Evolutionary conservation across 352 stramenopile genomes (phyloP).

Genomic region (Phytopythium litorale): DNA sequence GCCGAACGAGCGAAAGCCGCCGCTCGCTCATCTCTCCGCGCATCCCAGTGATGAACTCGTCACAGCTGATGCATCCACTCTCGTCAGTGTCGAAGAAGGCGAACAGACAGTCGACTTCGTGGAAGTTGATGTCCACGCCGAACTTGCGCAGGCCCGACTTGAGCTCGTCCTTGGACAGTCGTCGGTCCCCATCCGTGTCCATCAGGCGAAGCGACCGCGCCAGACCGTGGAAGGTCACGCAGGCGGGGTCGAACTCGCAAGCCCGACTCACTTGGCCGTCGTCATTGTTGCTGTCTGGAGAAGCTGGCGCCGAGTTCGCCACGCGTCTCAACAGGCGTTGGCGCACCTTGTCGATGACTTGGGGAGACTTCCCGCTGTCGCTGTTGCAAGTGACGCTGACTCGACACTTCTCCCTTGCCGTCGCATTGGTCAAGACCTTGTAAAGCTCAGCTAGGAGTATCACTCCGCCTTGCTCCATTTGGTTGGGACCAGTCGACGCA

Average conservation of each 20-base stretch:
- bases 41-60: constrained; percentile 65
- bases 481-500: constrained; percentile 10
- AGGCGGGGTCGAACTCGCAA: background rate
- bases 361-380: constrained; percentile 10
- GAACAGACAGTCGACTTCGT: constrained; percentile 69
- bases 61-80: constrained; percentile 60
- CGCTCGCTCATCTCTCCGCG: constrained; percentile 39
- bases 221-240: constrained; percentile 30
- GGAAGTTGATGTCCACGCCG: constrained; percentile 56
- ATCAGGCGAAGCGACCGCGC: constrained; percentile 35
- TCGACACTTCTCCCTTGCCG: background rate
- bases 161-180: constrained; percentile 57
- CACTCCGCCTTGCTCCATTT: constrained; percentile 8
- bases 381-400: background rate
- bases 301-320: background rate
- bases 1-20: constrained; percentile 50
- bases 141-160: constrained; percentile 47
- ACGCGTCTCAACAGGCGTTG: constrained; percentile 10
- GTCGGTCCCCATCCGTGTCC: constrained; percentile 37
- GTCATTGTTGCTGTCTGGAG: constrained; percentile 4
- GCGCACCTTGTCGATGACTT: constrained; percentile 23
- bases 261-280: background rate
- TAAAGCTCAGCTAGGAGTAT: constrained; percentile 26
- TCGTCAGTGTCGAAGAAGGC: constrained; percentile 59
- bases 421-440: constrained; percentile 5